Evolutionary conservation across 257 asterid genomes (phyloP).

Genomic region (Cynanchum wilfordii): DNA sequence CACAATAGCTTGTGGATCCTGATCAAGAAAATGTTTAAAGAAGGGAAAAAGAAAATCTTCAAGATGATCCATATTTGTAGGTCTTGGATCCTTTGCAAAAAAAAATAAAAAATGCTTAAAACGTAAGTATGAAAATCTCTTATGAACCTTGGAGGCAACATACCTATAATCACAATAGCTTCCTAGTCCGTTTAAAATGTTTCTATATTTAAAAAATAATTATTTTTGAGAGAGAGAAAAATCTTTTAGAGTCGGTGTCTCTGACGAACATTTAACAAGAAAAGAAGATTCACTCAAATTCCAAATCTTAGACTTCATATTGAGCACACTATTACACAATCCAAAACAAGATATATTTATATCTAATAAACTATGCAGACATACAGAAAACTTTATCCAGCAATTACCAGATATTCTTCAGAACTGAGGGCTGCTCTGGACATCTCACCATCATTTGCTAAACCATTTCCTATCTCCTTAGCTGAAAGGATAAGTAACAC

Average conservation of each 20-base stretch:
- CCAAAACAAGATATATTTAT: not conserved
- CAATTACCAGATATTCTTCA: conserved; percentile 44
- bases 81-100: not conserved
- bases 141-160: conserved; percentile 16
- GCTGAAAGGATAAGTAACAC: conserved; percentile 28
- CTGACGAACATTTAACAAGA: not conserved
- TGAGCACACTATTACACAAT: not conserved
- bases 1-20: conserved; percentile 38
- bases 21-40: conserved; percentile 8
- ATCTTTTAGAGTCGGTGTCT: not conserved
- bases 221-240: not conserved
- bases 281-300: not conserved
- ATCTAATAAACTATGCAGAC: conserved; percentile 11
- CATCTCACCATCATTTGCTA: conserved; percentile 25
- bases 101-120: not conserved
- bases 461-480: conserved; percentile 36
- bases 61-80: not conserved
- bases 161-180: conserved; percentile 27
- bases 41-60: not conserved
- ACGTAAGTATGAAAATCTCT: not conserved
- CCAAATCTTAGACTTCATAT: not conserved
- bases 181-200: conserved; percentile 29
- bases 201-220: not conserved
- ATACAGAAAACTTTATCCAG: conserved; percentile 4
- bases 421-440: conserved; percentile 27